Conservation (phyloP, 108 stramenopile genomes). For the Nitzschia sp. region DNA sequence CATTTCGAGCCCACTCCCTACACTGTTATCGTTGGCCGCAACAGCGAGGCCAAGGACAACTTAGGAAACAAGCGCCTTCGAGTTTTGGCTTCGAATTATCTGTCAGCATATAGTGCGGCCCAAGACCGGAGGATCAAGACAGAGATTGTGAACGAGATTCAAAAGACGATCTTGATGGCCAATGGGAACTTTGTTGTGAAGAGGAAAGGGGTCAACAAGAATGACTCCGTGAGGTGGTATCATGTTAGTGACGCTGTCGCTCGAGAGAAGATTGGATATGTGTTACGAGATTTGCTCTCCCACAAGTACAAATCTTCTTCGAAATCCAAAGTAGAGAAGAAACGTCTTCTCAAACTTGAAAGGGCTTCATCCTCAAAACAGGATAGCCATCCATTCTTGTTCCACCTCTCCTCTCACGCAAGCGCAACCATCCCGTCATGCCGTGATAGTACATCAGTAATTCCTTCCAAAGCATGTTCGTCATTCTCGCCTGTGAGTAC, state of each 20-base stretch:
- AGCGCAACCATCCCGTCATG: too few species aligned
- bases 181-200: neutral
- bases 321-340: constrained; percentile 17
- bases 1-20: constrained; percentile 10
- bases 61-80: constrained; percentile 12
- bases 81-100: constrained; percentile 7
- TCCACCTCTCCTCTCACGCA: too few species aligned
- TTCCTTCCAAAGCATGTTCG: too few species aligned
- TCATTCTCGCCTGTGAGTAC: too few species aligned
- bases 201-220: neutral
- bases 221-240: neutral
- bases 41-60: neutral
- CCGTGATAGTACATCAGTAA: too few species aligned
- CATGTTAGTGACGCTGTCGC: constrained; percentile 14
- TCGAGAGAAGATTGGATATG: constrained; percentile 28
- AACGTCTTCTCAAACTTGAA: too few species aligned
- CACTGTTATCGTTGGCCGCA: constrained; percentile 15
- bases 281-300: constrained; percentile 20
- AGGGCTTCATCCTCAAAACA: too few species aligned
- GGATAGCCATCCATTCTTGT: too few species aligned
- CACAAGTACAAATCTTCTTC: constrained; percentile 28
- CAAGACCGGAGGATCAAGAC: neutral
- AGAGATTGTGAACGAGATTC: constrained; percentile 1
- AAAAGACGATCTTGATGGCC: neutral
- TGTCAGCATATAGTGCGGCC: neutral